Conservation (phyloP, 2,329 filamentous ascomycete species). For the Rhynchosporium agropyri region DNA sequence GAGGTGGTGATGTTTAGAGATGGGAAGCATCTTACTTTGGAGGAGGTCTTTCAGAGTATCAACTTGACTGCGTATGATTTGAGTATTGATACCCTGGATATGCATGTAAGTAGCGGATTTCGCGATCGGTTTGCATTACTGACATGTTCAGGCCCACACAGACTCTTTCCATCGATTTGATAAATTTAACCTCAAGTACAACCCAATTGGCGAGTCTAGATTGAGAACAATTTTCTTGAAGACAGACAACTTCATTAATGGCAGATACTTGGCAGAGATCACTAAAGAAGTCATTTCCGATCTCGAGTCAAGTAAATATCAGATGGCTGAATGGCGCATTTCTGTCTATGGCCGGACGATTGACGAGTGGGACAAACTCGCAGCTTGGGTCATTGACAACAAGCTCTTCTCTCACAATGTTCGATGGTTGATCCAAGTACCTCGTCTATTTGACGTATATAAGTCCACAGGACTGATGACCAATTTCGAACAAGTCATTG, state of each 20-base stretch:
- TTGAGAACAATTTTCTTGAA: conserved; percentile 98
- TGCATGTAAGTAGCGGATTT: conserved; percentile 72
- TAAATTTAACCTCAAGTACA: conserved; percentile 99
- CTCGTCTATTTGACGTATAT: conserved; percentile 93
- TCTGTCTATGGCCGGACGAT: conserved; percentile 92
- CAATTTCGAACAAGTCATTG: conserved; percentile 86
- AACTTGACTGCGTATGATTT: conserved; percentile 96
- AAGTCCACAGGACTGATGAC: conserved; percentile 86
- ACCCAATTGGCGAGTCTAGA: conserved; percentile 93
- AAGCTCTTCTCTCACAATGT: conserved; percentile 98
- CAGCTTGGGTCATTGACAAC: conserved; percentile 96
- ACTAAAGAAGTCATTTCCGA: conserved; percentile 98
- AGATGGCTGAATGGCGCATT: conserved; percentile 99
- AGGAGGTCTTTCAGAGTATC: conserved; percentile 95
- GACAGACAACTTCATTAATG: conserved; percentile 96
- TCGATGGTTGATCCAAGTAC: conserved; percentile 94
- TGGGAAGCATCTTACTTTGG: conserved; percentile 85
- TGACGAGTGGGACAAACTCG: conserved; percentile 97
- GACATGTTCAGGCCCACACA: conserved; percentile 72
- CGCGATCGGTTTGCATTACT: neutral
- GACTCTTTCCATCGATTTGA: conserved; percentile 99
- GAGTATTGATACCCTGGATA: conserved; percentile 97
- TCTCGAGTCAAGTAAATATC: conserved; percentile 97
- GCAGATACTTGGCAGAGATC: conserved; percentile 93
- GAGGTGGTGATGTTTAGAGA: conserved; percentile 93